A percentile compares a stretch with the other conserved stretches of the same genome.
Conservation (phyloP, 345 rosid species). For the Acer campestre region DNA sequence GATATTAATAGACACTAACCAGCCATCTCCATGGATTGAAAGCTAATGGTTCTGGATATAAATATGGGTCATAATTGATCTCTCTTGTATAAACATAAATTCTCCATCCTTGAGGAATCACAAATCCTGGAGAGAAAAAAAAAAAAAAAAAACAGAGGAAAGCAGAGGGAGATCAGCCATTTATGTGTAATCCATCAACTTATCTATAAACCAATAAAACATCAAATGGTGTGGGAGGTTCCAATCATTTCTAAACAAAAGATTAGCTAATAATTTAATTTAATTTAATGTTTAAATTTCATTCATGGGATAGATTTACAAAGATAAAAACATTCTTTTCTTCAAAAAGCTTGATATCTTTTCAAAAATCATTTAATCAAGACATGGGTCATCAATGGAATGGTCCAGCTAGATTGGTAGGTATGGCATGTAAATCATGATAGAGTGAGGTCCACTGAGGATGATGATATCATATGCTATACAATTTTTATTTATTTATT, state of each 20-base stretch:
- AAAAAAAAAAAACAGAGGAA: neutral
- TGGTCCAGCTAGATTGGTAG: constrained; percentile 68
- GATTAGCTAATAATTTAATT: neutral
- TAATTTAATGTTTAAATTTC: neutral
- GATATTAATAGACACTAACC: constrained; percentile 30
- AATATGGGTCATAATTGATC: constrained; percentile 63
- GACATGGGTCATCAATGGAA: constrained; percentile 42
- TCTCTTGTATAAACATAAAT: constrained; percentile 91
- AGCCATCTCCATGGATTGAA: constrained; percentile 99
- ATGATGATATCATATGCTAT: constrained; percentile 27
- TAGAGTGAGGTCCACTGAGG: constrained; percentile 55
- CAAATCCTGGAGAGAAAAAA: constrained; percentile 49
- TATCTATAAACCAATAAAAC: neutral
- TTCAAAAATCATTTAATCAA: constrained; percentile 38
- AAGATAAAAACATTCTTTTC: constrained; percentile 13
- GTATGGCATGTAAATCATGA: constrained; percentile 59
- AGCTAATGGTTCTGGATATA: constrained; percentile 65
- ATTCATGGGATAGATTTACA: neutral
- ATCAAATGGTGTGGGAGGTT: no score
- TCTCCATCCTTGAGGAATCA: constrained; percentile 93
- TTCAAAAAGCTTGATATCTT: constrained; percentile 26
- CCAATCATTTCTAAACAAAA: neutral
- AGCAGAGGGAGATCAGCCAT: neutral
- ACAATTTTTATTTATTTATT: neutral
- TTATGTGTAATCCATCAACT: neutral